phyloP scores from a whole-genome alignment of 73 alveolate species.

The Paramecium caudatum region DNA sequence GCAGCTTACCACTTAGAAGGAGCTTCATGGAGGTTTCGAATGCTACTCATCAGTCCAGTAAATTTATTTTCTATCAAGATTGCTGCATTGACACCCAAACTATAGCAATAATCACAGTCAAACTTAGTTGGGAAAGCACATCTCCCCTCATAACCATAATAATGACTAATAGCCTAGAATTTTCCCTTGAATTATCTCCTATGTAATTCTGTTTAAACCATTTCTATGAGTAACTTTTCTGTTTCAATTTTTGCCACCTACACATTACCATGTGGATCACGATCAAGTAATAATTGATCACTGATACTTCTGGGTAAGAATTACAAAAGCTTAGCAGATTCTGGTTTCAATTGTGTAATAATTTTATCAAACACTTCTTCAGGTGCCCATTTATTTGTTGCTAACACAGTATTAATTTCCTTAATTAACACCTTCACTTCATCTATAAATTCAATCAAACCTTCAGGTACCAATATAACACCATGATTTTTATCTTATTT shows the following conservation, averaged over 20 bases:
- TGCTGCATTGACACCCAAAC: slow-evolving; percentile 94
- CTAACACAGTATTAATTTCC: slow-evolving; percentile 19
- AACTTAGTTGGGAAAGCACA: slow-evolving; percentile 98
- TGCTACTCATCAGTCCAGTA: slow-evolving; percentile 88
- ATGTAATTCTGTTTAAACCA: slow-evolving; percentile 90
- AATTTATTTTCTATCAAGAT: slow-evolving; percentile 76
- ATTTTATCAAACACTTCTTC: slow-evolving; percentile 80
- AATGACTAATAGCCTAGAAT: slow-evolving; percentile 89
- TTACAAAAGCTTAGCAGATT: slow-evolving; percentile 53
- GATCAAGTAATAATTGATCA: slow-evolving; percentile 95
- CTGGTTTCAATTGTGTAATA: slow-evolving; percentile 53
- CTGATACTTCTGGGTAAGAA: slow-evolving; percentile 95
- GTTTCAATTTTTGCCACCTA: slow-evolving; percentile 98
- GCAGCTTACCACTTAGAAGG: slow-evolving; percentile 88
- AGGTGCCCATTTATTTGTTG: slow-evolving; percentile 19
- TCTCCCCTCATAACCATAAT: slow-evolving; percentile 99
- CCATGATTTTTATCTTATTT: slow-evolving; percentile 92
- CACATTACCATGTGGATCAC: slow-evolving; percentile 98
- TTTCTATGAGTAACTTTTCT: slow-evolving; percentile 93
- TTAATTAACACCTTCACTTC: slow-evolving; percentile 84
- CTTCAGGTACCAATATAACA: slow-evolving; percentile 98
- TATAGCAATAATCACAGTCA: slow-evolving; percentile 98
- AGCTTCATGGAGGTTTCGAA: slow-evolving; percentile 74
- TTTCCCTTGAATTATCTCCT: slow-evolving; percentile 83
- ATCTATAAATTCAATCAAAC: slow-evolving; percentile 96